These are phyloP conservation scores for Plenodomus biglobosus DNA, from an alignment of 2,329 filamentous ascomycete species.

Conservation along the genomic window DNA sequence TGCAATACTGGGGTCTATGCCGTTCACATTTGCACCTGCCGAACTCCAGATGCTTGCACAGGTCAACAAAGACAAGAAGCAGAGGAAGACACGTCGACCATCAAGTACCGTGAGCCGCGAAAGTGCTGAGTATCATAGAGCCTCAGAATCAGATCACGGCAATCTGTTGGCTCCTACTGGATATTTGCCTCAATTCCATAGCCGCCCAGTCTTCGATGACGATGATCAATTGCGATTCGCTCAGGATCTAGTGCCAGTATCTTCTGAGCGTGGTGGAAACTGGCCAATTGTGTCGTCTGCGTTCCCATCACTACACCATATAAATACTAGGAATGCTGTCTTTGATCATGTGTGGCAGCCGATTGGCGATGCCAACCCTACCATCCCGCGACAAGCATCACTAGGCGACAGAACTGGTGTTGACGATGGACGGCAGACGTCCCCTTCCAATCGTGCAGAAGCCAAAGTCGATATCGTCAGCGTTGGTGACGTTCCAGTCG, in stretches of 20 bases:
- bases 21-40: background rate
- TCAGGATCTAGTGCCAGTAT: background rate
- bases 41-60: background rate
- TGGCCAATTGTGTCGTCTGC: background rate
- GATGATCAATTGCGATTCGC: background rate
- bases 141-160: background rate
- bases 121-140: background rate
- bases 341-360: background rate
- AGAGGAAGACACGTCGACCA: background rate
- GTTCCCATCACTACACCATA: background rate
- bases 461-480: background rate
- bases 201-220: background rate
- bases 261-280: background rate
- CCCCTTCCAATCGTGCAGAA: background rate
- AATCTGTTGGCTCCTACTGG: background rate
- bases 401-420: conserved; percentile 7
- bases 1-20: background rate
- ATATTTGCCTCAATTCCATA: background rate
- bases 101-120: background rate
- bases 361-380: conserved; percentile 23
- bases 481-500: background rate
- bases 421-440: conserved; percentile 1
- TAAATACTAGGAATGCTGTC: background rate
- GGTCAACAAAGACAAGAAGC: background rate
- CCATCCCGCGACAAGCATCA: conserved; percentile 15